Percentiles rank a stretch among this genome's conserved stretches.
phyloP scores from a whole-genome alignment of 805 yeast genomes.

The Sugiyamaella mastotermitis region DNA sequence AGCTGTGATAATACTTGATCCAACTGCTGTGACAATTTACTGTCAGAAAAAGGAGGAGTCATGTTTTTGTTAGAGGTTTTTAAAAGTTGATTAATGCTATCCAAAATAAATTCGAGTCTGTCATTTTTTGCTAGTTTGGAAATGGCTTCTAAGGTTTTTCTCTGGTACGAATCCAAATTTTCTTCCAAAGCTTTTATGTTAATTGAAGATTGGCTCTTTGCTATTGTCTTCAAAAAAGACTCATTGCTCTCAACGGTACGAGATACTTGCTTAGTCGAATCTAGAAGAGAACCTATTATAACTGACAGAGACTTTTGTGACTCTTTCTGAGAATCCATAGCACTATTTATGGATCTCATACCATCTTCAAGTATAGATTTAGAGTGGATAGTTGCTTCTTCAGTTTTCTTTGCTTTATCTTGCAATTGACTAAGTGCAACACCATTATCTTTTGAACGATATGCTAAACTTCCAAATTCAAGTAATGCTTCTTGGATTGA shows the following conservation, averaged over 20 bases:
- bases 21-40: too few species aligned
- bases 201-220: too few species aligned
- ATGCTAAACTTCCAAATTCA: constrained; percentile 30
- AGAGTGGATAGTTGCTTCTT: constrained; percentile 18
- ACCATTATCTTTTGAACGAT: constrained; percentile 34
- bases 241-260: constrained; percentile 11
- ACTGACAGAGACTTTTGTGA: constrained; percentile 12
- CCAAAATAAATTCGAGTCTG: too few species aligned
- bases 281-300: constrained; percentile 16
- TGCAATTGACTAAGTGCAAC: constrained; percentile 25
- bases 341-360: constrained; percentile 6
- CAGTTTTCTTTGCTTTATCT: constrained; percentile 18
- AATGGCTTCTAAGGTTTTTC: too few species aligned
- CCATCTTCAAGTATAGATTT: constrained; percentile 14
- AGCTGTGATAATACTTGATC: too few species aligned
- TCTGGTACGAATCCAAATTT: too few species aligned
- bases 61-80: too few species aligned
- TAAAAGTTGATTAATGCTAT: too few species aligned
- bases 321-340: constrained; percentile 15
- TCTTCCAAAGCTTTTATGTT: too few species aligned
- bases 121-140: too few species aligned
- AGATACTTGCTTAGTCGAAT: constrained; percentile 11
- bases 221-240: constrained; percentile 5
- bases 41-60: too few species aligned
- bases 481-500: constrained; percentile 29